These are phyloP conservation scores for Kandelia obovata DNA, from an alignment of 345 rosid species.

Conservation along the genomic window DNA sequence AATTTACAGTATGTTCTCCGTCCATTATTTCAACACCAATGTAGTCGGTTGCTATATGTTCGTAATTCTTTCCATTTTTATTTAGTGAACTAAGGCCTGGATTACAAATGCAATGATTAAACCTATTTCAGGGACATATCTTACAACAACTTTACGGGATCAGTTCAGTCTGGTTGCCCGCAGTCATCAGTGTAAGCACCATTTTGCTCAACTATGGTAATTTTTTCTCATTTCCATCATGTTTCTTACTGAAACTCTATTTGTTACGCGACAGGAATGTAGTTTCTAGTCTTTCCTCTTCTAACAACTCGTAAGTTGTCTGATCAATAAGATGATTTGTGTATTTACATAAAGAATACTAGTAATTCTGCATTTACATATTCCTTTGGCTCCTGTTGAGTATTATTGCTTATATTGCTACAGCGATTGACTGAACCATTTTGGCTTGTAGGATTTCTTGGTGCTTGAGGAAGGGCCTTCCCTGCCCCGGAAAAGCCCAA, in stretches of 20 bases:
- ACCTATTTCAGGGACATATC: slow-evolving; percentile 67
- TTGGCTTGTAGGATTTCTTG: slow-evolving; percentile 13
- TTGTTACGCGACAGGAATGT: slow-evolving; percentile 49
- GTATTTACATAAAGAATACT: not conserved
- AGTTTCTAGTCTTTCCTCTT: slow-evolving; percentile 48
- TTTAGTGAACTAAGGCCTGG: not conserved
- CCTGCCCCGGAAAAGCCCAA: slow-evolving; percentile 40
- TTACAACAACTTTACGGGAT: slow-evolving; percentile 67
- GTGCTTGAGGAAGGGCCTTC: slow-evolving; percentile 73
- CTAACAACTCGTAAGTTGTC: slow-evolving; percentile 50
- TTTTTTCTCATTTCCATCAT: slow-evolving; percentile 1
- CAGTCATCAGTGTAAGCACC: slow-evolving; percentile 44
- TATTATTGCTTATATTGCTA: too few relatives aligned
- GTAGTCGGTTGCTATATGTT: not conserved
- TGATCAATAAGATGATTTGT: not conserved
- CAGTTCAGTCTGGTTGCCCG: slow-evolving; percentile 39
- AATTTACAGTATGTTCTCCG: not conserved
- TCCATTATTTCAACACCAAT: not conserved
- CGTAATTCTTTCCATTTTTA: not conserved
- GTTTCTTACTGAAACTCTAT: slow-evolving; percentile 11
- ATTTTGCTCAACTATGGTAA: not conserved
- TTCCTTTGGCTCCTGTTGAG: too few relatives aligned
- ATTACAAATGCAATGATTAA: slow-evolving; percentile 2
- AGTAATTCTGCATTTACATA: not conserved
- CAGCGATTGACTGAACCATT: too few relatives aligned